Conservation (phyloP, 306 rosid species). For the Datisca glomerata region DNA sequence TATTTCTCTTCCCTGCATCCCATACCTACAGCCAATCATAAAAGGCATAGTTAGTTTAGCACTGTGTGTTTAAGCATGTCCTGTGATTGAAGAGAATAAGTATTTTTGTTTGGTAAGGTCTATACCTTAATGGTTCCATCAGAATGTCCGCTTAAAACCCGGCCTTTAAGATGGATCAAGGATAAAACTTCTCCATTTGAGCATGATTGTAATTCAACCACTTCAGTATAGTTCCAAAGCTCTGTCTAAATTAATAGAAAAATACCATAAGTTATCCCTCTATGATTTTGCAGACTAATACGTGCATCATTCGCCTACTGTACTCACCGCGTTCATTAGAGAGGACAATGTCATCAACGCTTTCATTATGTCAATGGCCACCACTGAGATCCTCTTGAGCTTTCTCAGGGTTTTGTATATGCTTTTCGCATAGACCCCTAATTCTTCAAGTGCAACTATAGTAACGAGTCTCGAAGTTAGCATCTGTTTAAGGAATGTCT, state of each 20-base stretch:
- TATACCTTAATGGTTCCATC: slow-evolving; percentile 91
- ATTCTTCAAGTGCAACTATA: slow-evolving; percentile 60
- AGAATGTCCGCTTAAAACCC: slow-evolving; percentile 74
- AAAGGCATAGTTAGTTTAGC: slow-evolving; percentile 1
- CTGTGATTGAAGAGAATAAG: not conserved
- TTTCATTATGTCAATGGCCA: slow-evolving; percentile 51
- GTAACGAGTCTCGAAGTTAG: slow-evolving; percentile 14
- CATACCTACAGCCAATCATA: slow-evolving; percentile 52
- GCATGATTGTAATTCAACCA: slow-evolving; percentile 51
- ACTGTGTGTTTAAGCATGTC: not conserved
- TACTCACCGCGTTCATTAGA: slow-evolving; percentile 67
- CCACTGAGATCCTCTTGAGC: slow-evolving; percentile 50
- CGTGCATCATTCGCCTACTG: slow-evolving; percentile 4
- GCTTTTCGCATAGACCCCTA: slow-evolving; percentile 61
- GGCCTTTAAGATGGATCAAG: slow-evolving; percentile 55
- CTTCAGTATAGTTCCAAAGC: slow-evolving; percentile 76
- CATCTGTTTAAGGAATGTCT: not conserved
- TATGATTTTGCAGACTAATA: slow-evolving; percentile 1
- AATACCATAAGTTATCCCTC: slow-evolving; percentile 9
- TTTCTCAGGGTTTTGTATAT: slow-evolving; percentile 61
- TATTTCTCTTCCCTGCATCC: slow-evolving; percentile 57
- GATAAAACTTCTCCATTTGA: slow-evolving; percentile 69
- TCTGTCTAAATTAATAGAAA: no score
- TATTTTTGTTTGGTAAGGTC: slow-evolving; percentile 10
- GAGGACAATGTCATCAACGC: slow-evolving; percentile 67